Percentiles rank a stretch among this genome's conserved stretches.
phyloP scores from a whole-genome alignment of 2,329 filamentous ascomycete genomes.

The Aspergillus awamori region DNA sequence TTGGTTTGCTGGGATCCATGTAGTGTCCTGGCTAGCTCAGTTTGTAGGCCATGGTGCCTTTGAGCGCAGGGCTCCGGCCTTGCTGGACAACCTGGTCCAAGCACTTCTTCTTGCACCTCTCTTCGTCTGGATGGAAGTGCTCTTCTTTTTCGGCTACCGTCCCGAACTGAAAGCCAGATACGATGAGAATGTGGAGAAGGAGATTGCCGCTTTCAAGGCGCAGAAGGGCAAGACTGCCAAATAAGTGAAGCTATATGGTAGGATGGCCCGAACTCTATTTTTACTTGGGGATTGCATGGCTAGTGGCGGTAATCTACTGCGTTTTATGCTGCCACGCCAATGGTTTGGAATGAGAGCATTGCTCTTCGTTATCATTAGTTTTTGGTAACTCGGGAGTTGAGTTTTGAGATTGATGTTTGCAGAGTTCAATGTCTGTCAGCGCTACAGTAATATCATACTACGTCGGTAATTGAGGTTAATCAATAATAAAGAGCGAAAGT shows the following conservation, averaged over 20 bases:
- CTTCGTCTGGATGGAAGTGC: slow-evolving; percentile 93
- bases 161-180: slow-evolving; percentile 82
- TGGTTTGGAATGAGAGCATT: not conserved
- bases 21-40: slow-evolving; percentile 81
- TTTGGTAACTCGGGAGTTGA: not conserved
- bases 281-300: not conserved
- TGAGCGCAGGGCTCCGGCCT: slow-evolving; percentile 82
- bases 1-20: slow-evolving; percentile 69
- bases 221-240: slow-evolving; percentile 42
- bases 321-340: not conserved
- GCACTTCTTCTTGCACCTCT: slow-evolving; percentile 90
- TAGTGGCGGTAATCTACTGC: not conserved
- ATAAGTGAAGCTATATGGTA: slow-evolving; percentile 8
- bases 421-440: not conserved
- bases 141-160: slow-evolving; percentile 89
- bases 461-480: not conserved
- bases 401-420: not conserved
- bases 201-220: slow-evolving; percentile 75
- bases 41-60: slow-evolving; percentile 90
- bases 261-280: not conserved
- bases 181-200: slow-evolving; percentile 71
- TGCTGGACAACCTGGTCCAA: slow-evolving; percentile 89
- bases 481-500: not conserved
- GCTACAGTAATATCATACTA: not conserved
- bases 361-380: not conserved